Evolutionary conservation across 164 flowering plant genomes (phyloP).

Genomic region (Euptelea pleiosperma): DNA sequence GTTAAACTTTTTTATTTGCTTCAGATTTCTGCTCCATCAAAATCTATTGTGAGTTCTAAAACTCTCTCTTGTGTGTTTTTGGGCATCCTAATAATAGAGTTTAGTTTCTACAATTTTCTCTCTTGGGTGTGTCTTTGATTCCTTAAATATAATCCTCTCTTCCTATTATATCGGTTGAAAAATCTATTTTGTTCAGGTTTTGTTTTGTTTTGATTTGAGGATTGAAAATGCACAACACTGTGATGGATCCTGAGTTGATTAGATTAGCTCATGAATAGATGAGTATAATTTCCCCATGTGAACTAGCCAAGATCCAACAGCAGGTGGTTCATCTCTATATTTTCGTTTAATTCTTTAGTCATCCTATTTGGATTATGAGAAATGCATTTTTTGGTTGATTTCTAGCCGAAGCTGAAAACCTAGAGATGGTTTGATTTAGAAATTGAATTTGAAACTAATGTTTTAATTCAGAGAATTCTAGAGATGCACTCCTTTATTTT

Average conservation of each 20-base stretch:
- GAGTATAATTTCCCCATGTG: conserved; percentile 82
- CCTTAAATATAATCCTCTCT: too few relatives aligned
- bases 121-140: background rate
- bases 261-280: conserved; percentile 89
- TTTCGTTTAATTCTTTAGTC: background rate
- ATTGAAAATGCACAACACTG: conserved; percentile 44
- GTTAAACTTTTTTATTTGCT: too few relatives aligned
- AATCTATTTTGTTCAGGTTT: background rate
- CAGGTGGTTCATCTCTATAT: conserved; percentile 47
- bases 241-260: conserved; percentile 97
- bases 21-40: too few relatives aligned
- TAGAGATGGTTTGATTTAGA: background rate
- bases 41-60: too few relatives aligned
- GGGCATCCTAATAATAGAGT: too few relatives aligned
- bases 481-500: background rate
- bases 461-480: background rate
- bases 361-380: background rate
- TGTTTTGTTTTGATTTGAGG: background rate
- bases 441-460: background rate
- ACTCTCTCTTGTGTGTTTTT: too few relatives aligned
- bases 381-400: background rate
- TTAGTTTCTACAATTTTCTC: background rate
- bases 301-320: conserved; percentile 78
- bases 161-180: background rate
- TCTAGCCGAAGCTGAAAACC: too few relatives aligned